Evolutionary conservation across 495 filamentous ascomycete species (phyloP).

Genomic region (Hypoxylon intermedium): DNA sequence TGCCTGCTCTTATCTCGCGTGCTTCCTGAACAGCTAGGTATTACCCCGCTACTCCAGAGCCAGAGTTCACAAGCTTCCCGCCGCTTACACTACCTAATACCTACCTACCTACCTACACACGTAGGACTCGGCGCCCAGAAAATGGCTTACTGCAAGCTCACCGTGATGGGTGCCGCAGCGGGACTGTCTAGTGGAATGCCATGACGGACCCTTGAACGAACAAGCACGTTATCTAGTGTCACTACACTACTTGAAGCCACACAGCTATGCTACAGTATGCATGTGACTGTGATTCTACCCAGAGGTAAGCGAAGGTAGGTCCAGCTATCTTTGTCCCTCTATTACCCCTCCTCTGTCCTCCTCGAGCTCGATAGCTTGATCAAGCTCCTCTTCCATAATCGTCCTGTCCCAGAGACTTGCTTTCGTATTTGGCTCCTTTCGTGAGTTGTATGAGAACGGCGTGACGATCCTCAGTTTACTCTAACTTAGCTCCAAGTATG

Average conservation of each 20-base stretch:
- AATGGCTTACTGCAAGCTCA: constrained; percentile 12
- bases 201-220: constrained; percentile 25
- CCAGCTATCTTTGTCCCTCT: constrained; percentile 17
- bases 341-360: constrained; percentile 36
- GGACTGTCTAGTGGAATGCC: constrained; percentile 20
- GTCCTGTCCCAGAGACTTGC: not conserved
- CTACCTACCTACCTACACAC: not conserved
- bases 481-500: constrained; percentile 10
- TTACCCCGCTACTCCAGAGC: constrained; percentile 22
- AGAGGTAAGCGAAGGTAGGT: constrained; percentile 26
- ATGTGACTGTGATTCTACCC: constrained; percentile 8
- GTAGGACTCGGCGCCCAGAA: not conserved
- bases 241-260: constrained; percentile 23
- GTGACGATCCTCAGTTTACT: not conserved
- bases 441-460: constrained; percentile 1
- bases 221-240: constrained; percentile 37
- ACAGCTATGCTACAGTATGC: not conserved
- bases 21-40: constrained; percentile 22
- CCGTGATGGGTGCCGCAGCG: not conserved
- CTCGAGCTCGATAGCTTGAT: constrained; percentile 18
- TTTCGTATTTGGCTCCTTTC: constrained; percentile 1
- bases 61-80: constrained; percentile 28
- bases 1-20: constrained; percentile 29
- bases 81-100: constrained; percentile 20
- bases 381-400: constrained; percentile 6